A percentile compares a stretch with the other conserved stretches of the same genome.
phyloP scores from a whole-genome alignment of 345 rosid species.

The Raphanus sativus region DNA sequence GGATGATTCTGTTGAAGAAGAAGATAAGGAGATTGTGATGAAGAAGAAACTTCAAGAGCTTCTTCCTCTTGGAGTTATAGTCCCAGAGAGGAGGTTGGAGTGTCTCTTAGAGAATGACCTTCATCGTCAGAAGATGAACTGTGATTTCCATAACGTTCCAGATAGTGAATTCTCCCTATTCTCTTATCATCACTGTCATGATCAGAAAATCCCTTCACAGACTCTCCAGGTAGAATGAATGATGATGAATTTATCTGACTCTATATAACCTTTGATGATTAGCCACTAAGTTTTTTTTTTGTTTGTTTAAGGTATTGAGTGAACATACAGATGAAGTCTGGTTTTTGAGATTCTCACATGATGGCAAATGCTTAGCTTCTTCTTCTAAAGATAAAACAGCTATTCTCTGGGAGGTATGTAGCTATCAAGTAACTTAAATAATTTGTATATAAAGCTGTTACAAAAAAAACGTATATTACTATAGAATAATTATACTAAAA shows the following conservation, averaged over 20 bases:
- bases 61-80: slow-evolving; percentile 28
- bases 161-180: slow-evolving; percentile 51
- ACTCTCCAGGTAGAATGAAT: slow-evolving; percentile 48
- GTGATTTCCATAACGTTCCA: slow-evolving; percentile 44
- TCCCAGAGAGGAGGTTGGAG: slow-evolving; percentile 54
- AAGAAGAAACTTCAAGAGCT: neutral
- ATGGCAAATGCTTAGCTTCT: slow-evolving; percentile 62
- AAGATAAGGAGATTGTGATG: neutral
- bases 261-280: neutral
- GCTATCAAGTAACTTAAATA: neutral
- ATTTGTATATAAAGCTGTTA: neutral
- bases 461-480: no score
- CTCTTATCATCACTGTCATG: slow-evolving; percentile 47
- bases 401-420: neutral
- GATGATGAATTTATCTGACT: neutral
- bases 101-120: slow-evolving; percentile 50
- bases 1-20: neutral
- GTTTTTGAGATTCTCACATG: slow-evolving; percentile 60
- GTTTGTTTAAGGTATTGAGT: slow-evolving; percentile 35
- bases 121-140: slow-evolving; percentile 32
- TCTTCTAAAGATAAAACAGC: slow-evolving; percentile 32
- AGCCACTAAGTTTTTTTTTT: neutral
- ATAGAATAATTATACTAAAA: no score
- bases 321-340: slow-evolving; percentile 60
- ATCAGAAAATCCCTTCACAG: slow-evolving; percentile 48